phyloP scores from a whole-genome alignment of 2,329 filamentous ascomycete genomes.

The Hypoxylon sp. region DNA sequence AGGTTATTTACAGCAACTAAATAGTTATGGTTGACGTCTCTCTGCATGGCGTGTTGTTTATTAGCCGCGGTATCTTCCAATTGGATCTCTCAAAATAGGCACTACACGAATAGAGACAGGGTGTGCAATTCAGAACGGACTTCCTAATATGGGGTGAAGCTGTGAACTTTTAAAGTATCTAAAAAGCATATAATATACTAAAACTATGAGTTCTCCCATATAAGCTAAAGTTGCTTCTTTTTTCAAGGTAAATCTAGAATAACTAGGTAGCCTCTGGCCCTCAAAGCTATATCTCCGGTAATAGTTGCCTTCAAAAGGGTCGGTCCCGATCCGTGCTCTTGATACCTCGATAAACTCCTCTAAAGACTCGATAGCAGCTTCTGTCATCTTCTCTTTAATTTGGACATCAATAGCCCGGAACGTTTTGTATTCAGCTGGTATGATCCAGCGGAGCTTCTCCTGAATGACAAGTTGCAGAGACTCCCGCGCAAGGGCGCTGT shows the following conservation, averaged over 20 bases:
- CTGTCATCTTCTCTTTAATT: constrained; percentile 34
- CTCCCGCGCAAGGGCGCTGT: constrained; percentile 12
- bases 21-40: neutral
- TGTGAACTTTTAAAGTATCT: too few species aligned
- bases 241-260: too few species aligned
- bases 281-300: constrained; percentile 7
- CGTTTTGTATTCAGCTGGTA: constrained; percentile 32
- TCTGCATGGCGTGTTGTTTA: neutral
- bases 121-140: neutral
- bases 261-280: neutral
- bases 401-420: constrained; percentile 38
- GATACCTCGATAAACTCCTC: constrained; percentile 41
- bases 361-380: constrained; percentile 37
- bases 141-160: too few species aligned
- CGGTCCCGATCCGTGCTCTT: constrained; percentile 23
- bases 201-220: too few species aligned
- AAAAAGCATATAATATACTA: too few species aligned
- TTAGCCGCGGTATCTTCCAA: neutral
- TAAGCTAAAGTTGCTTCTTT: too few species aligned
- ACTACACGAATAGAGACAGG: neutral
- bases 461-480: constrained; percentile 23
- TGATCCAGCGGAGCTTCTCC: constrained; percentile 31
- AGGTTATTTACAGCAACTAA: too few species aligned
- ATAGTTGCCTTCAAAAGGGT: constrained; percentile 27
- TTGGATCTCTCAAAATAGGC: neutral